A percentile compares a stretch with the other conserved stretches of the same genome.
Evolutionary conservation across 176 grass and related monocot genomes (phyloP).

Genomic region (Oryza punctata): DNA sequence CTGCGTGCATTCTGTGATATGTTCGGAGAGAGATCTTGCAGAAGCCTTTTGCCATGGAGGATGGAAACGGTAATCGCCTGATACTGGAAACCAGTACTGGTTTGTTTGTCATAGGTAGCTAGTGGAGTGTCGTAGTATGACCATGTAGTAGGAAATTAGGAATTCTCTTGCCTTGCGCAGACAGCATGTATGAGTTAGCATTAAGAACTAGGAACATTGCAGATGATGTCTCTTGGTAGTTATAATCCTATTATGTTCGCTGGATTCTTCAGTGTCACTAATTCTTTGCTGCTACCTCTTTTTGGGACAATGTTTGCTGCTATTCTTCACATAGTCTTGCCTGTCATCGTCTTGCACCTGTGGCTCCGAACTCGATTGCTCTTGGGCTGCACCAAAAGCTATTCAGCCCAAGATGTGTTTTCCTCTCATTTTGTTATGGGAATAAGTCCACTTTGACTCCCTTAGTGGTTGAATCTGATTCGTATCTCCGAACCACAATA

Average conservation of each 20-base stretch:
- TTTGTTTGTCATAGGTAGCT: slow-evolving; percentile 8
- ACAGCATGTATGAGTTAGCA: slow-evolving; percentile 33
- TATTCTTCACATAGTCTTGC: no score
- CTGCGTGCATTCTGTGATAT: slow-evolving; percentile 52
- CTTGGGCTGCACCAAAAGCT: no score
- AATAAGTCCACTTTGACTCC: no score
- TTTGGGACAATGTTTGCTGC: no score
- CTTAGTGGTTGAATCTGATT: no score
- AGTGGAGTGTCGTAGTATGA: background rate
- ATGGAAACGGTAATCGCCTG: slow-evolving; percentile 20
- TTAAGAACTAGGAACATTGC: slow-evolving; percentile 24
- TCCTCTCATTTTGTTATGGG: no score
- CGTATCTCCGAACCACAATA: no score
- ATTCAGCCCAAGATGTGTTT: no score
- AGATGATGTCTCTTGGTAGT: background rate
- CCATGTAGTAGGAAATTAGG: slow-evolving; percentile 8
- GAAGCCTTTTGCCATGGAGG: background rate
- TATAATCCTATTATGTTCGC: background rate
- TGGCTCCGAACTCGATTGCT: no score
- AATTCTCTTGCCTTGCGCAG: background rate
- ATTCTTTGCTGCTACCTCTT: background rate
- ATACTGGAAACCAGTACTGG: slow-evolving; percentile 29
- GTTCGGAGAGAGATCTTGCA: background rate
- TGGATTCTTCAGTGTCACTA: background rate
- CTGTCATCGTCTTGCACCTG: no score